Base-by-base conservation (phyloP, 2,329 filamentous ascomycete genomes). In the Neofusicoccum ribis region DNA sequence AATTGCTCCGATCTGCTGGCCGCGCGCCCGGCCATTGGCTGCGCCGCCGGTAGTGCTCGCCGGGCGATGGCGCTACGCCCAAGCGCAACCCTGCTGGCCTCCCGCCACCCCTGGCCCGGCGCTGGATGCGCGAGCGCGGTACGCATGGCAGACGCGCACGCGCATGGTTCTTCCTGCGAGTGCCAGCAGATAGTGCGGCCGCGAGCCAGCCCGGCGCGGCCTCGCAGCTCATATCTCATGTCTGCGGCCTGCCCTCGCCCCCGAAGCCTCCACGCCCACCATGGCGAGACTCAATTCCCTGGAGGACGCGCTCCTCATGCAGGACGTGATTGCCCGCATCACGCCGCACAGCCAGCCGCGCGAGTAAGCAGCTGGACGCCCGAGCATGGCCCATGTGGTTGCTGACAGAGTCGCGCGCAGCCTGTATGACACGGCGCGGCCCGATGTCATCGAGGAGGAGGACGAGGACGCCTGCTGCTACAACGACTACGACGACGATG, bases 391-490 rank as follows among this genome's bases (percentile, higher is more conserved):
- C 23, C 11, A 15, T 34, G 20, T 7, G 17, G n/a, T 31, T 17
- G 17, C 54, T 46, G 20, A 46, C 54, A 12, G 27, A 14, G 51
- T 8, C 52, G 39, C 39, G 27, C 14, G 6, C 11, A 64, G 63
- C n/a, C 31, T 58, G 23, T 44, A 49, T 41, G 61, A 52, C 11
- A 23, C 43, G 23, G 14, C 15, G 12, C 51, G 63, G 20, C 63
- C 63, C 43, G 39, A 36, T 43, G 23, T 64, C 15, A 64, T 64
- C 34, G 51, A 56, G 3, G 63, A 64, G 52, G 51, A 64, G 9
- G 63, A 59, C 31, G 63, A 64, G 14, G 17, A 31, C 7, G 14
- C 17, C 36, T 34, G n/a, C 3, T 14, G 9, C 31, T 36, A 60
- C 56, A 27, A 47, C 56, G 43, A 12, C 41, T 47, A 60, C 56